Percentiles rank a stretch among this genome's conserved stretches.
Evolutionary conservation across 129 eudicot genomes (phyloP).

Genomic region (Tagetes patula): DNA sequence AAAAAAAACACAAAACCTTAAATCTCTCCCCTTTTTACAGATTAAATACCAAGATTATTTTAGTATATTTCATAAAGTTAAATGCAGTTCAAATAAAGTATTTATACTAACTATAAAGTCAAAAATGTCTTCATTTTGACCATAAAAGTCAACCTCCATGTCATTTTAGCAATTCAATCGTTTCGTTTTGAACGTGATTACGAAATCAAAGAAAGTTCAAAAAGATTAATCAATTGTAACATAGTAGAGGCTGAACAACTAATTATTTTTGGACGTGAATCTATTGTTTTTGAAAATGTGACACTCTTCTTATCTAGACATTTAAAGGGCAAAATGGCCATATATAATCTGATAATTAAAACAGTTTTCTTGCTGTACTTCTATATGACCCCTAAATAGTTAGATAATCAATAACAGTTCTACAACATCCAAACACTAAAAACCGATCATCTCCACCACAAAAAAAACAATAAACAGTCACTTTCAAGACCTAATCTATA

Average conservation of each 20-base stretch:
- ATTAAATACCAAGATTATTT: background rate
- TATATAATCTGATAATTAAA: background rate
- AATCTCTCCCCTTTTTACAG: background rate
- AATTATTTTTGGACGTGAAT: too few species aligned
- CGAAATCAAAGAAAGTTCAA: too few species aligned
- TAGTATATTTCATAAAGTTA: conserved; percentile 1
- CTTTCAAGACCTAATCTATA: background rate
- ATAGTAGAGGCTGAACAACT: too few species aligned
- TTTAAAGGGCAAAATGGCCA: background rate
- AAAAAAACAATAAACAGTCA: background rate
- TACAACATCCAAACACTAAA: background rate
- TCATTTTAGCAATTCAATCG: conserved; percentile 21
- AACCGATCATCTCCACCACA: background rate
- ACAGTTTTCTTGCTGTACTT: conserved; percentile 2
- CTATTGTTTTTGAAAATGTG: too few species aligned
- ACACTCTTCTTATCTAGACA: background rate
- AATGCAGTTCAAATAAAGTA: background rate
- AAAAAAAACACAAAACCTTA: background rate
- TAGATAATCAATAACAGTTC: background rate
- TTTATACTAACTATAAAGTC: conserved; percentile 13
- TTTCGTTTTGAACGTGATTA: background rate
- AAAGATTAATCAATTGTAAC: too few species aligned
- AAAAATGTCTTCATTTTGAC: conserved; percentile 25
- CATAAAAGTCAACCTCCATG: conserved; percentile 23
- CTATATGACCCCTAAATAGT: background rate